These are phyloP conservation scores for Erysiphe pulchra DNA, from an alignment of 2,329 filamentous ascomycete species.

Conservation along the genomic window DNA sequence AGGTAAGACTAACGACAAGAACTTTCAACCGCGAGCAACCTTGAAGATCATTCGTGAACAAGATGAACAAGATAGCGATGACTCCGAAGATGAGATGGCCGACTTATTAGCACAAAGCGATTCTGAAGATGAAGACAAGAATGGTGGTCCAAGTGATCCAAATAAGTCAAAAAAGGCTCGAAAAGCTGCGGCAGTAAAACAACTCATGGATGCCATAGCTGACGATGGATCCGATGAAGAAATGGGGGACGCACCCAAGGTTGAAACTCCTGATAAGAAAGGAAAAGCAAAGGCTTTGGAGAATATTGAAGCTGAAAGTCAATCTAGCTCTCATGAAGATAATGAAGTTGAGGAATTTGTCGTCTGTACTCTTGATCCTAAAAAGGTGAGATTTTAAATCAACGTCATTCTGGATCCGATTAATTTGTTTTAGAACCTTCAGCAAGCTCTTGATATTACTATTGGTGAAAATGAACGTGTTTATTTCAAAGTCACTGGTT, in stretches of 20 bases:
- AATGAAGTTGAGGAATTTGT: conserved; percentile 71
- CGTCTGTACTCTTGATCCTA: conserved; percentile 82
- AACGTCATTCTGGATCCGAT: background rate
- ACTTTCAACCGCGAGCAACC: conserved; percentile 48
- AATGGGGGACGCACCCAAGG: conserved; percentile 44
- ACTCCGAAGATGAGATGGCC: conserved; percentile 39
- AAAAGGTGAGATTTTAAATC: conserved; percentile 37
- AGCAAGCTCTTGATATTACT: conserved; percentile 85
- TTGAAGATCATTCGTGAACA: conserved; percentile 69
- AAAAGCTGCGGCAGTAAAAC: conserved; percentile 50
- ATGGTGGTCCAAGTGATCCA: conserved; percentile 79
- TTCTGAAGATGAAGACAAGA: conserved; percentile 34
- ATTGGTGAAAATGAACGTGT: conserved; percentile 71
- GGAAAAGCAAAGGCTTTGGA: conserved; percentile 38
- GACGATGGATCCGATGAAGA: conserved; percentile 41
- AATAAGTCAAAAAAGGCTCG: conserved; percentile 71
- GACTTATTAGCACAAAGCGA: conserved; percentile 22
- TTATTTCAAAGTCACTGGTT: conserved; percentile 78
- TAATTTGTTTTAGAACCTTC: conserved; percentile 41
- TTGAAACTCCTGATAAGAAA: conserved; percentile 36
- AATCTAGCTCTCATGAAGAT: conserved; percentile 21
- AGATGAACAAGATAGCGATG: conserved; percentile 33
- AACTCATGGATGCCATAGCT: conserved; percentile 44
- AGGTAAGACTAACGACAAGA: conserved; percentile 32
- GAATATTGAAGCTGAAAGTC: conserved; percentile 25